Percentiles rank a stretch among this genome's conserved stretches.
Evolutionary conservation across 2,329 filamentous ascomycete genomes (phyloP).

Genomic region (Sphaerulina vaccinii): DNA sequence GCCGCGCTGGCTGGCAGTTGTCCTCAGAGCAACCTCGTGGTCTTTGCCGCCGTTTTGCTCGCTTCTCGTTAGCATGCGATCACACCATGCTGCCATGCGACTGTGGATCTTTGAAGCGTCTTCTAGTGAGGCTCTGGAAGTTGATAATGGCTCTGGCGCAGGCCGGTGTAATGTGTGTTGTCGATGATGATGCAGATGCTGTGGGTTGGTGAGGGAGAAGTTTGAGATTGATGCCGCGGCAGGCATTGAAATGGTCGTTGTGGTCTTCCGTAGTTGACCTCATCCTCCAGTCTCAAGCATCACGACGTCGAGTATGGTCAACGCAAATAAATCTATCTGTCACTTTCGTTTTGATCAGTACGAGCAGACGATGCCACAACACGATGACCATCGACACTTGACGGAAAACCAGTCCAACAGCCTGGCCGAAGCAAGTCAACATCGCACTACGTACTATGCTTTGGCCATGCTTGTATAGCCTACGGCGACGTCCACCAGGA

Average conservation of each 20-base stretch:
- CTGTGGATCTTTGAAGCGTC: not conserved
- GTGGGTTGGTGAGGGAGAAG: not conserved
- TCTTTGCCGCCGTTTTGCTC: not conserved
- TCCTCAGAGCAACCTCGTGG: conserved; percentile 1
- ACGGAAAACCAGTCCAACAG: not conserved
- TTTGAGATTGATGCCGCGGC: not conserved
- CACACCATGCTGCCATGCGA: conserved; percentile 3
- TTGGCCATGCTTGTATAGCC: not conserved
- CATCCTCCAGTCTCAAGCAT: not conserved
- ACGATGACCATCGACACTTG: not conserved
- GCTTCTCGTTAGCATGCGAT: not conserved
- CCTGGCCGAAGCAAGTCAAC: conserved; percentile 3
- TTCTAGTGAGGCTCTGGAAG: not conserved
- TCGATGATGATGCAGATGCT: not conserved
- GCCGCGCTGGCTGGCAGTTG: not conserved
- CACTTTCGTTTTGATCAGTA: not conserved
- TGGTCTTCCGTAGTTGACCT: not conserved
- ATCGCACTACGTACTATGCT: no score
- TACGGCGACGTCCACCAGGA: not conserved
- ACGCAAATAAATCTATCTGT: not conserved
- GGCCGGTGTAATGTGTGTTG: not conserved
- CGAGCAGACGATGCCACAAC: not conserved
- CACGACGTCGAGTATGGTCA: not conserved
- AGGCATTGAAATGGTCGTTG: not conserved
- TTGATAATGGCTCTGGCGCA: no score